Conservation (phyloP, 2,329 filamentous ascomycete species). For the Alternaria novae-zelandiae region DNA sequence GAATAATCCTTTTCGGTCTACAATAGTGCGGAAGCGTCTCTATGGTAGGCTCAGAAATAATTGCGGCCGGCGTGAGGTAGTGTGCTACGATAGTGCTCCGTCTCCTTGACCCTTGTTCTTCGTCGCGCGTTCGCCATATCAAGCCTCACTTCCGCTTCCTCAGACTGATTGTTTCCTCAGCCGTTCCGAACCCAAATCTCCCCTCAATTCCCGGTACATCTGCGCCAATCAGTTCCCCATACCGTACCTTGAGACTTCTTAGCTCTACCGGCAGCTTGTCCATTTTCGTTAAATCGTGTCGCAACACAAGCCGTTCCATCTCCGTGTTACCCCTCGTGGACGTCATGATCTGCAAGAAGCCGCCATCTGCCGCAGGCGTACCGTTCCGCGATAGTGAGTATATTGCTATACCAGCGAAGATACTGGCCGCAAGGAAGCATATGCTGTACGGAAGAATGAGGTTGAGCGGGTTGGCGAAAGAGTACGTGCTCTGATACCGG, state of each 20-base stretch:
- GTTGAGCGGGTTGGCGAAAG: conserved; percentile 3
- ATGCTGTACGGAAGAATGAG: conserved; percentile 15
- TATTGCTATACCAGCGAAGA: conserved; percentile 5
- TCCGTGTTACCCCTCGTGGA: conserved; percentile 12
- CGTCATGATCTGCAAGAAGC: conserved; percentile 20
- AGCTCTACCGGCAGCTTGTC: conserved; percentile 3
- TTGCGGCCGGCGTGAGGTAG: too few species aligned
- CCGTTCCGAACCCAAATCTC: conserved; percentile 8
- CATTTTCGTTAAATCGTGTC: background rate
- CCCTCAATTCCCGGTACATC: background rate
- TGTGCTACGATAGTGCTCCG: too few species aligned
- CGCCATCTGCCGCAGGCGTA: conserved; percentile 7
- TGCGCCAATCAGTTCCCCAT: conserved; percentile 5
- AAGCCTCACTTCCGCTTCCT: too few species aligned
- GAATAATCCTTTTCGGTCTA: background rate
- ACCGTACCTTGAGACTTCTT: conserved; percentile 4
- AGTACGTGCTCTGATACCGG: conserved; percentile 8
- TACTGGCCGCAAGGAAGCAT: background rate
- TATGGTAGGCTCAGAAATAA: background rate
- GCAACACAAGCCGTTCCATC: conserved; percentile 4
- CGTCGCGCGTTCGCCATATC: too few species aligned
- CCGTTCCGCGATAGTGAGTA: conserved; percentile 9
- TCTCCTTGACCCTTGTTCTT: too few species aligned
- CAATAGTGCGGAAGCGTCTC: background rate
- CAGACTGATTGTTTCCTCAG: conserved; percentile 1